Evolutionary conservation across 1,284 basidiomycete genomes (phyloP).

Genomic region (Mycosarcoma maydis): DNA sequence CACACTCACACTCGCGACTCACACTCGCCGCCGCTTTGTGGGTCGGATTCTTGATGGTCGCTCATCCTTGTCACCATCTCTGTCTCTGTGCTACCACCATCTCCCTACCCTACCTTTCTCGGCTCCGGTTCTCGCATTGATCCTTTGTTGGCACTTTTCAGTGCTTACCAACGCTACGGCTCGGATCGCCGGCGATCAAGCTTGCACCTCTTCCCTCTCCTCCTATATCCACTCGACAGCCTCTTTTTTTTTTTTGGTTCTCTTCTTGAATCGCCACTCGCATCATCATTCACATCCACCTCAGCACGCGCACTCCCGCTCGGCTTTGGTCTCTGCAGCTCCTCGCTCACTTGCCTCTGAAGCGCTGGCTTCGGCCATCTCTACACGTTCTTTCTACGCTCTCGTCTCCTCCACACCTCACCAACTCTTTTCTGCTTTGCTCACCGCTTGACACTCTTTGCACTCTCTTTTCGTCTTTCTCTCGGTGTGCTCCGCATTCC

Average conservation of each 20-base stretch:
- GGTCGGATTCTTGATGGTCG: neutral
- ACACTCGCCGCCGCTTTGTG: too few species aligned
- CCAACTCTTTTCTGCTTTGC: constrained; percentile 1
- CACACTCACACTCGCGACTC: neutral
- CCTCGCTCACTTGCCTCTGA: too few species aligned
- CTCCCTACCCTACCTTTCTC: neutral
- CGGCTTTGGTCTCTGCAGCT: too few species aligned
- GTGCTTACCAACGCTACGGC: too few species aligned
- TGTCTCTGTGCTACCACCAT: neutral
- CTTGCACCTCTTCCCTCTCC: neutral
- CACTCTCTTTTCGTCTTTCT: neutral
- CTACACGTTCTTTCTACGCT: constrained; percentile 7
- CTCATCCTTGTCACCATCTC: neutral
- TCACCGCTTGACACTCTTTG: constrained; percentile 1
- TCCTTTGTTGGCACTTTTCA: neutral
- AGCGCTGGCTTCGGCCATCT: too few species aligned
- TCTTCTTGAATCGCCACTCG: too few species aligned
- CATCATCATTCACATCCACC: too few species aligned
- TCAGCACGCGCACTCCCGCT: too few species aligned
- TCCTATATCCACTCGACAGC: neutral
- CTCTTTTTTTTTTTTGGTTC: neutral
- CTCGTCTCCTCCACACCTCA: neutral
- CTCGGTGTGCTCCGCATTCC: too few species aligned
- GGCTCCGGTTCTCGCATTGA: neutral
- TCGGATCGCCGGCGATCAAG: constrained; percentile 29